A percentile compares a stretch with the other conserved stretches of the same genome.
phyloP scores from a whole-genome alignment of 2,329 filamentous ascomycete species.

The Aotearoamyces nothofagi region DNA sequence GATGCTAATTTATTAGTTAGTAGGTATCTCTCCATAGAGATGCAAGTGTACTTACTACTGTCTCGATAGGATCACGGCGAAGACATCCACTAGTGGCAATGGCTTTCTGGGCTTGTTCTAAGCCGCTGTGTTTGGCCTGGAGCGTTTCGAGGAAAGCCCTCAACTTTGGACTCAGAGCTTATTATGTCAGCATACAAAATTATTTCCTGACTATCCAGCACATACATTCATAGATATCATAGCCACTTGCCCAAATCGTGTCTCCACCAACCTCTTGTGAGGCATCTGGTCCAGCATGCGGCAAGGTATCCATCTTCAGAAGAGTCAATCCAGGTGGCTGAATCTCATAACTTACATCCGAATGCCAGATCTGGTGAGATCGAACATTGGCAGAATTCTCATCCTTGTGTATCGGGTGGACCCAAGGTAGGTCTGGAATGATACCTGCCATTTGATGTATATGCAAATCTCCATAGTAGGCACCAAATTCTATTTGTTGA shows the following conservation, averaged over 20 bases:
- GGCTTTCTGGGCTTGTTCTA: background rate
- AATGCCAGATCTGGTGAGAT: conserved; percentile 68
- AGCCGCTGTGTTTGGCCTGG: background rate
- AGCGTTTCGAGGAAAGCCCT: conserved; percentile 1
- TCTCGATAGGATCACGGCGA: conserved; percentile 1
- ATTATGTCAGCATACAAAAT: conserved; percentile 5
- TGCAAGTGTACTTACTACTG: background rate
- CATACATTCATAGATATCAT: conserved; percentile 36
- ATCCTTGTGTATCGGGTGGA: conserved; percentile 1
- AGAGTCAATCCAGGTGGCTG: conserved; percentile 87
- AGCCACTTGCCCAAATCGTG: conserved; percentile 30
- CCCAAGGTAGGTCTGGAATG: conserved; percentile 1
- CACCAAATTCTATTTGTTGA: too few relatives aligned
- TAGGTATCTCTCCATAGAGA: too few relatives aligned
- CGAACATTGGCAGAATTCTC: background rate
- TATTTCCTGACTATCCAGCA: too few relatives aligned
- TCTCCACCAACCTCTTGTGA: conserved; percentile 26
- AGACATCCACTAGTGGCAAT: background rate
- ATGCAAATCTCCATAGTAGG: too few relatives aligned
- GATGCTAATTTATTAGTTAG: conserved; percentile 26
- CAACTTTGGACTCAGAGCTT: background rate
- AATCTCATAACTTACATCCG: conserved; percentile 73
- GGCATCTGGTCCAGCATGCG: conserved; percentile 38
- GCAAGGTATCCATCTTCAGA: conserved; percentile 68
- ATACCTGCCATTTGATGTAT: conserved; percentile 1